Evolutionary conservation across 2,329 filamentous ascomycete genomes (phyloP).

Genomic region (Macrophomina tecta): DNA sequence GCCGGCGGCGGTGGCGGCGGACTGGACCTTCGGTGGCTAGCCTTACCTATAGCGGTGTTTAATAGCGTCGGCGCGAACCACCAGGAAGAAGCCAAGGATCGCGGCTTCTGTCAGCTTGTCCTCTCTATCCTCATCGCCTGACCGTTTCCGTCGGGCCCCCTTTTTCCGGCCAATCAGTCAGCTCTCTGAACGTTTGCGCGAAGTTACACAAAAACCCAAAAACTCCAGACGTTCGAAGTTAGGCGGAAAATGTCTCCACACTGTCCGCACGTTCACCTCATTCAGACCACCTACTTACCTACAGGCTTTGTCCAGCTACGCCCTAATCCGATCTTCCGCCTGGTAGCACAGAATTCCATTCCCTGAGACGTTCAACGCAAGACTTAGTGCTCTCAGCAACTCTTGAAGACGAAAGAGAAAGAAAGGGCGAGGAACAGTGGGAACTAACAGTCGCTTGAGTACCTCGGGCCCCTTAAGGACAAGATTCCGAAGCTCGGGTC

Average conservation of each 20-base stretch:
- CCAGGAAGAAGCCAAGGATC: constrained; percentile 11
- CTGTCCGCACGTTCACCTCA: constrained; percentile 1
- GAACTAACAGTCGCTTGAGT: background rate
- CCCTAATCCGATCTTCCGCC: background rate
- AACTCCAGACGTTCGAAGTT: constrained; percentile 25
- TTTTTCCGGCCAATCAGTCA: constrained; percentile 7
- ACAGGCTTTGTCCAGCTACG: background rate
- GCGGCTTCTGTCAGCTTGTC: constrained; percentile 1
- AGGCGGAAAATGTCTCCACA: background rate
- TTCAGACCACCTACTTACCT: background rate
- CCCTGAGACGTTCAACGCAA: constrained; percentile 4
- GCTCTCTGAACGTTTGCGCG: background rate
- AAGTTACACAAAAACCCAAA: constrained; percentile 28
- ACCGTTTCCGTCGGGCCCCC: constrained; percentile 13
- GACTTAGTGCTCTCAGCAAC: background rate
- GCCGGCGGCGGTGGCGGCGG: background rate
- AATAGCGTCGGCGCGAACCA: background rate
- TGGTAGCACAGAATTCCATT: constrained; percentile 18
- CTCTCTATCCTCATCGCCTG: background rate
- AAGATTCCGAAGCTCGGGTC: background rate
- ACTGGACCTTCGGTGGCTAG: background rate
- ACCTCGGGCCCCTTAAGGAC: background rate
- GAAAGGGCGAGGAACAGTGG: background rate
- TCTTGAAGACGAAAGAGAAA: background rate
- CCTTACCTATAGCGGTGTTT: background rate